Evolutionary conservation across 257 asterid genomes (phyloP).

Genomic region (Solanum ahanhuiri): DNA sequence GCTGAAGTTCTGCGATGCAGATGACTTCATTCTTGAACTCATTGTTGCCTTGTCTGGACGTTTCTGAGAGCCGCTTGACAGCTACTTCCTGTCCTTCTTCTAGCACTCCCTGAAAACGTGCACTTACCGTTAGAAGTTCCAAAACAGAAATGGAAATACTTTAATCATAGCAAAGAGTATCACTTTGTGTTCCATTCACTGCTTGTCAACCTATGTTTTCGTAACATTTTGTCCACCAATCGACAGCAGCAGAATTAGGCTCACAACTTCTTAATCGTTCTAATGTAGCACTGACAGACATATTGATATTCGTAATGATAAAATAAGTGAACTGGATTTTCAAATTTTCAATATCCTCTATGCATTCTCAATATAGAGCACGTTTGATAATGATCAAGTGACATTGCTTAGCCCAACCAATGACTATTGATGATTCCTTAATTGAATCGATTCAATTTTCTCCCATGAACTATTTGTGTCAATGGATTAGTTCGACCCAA

Average conservation of each 20-base stretch:
- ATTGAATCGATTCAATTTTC: not conserved
- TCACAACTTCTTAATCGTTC: not conserved
- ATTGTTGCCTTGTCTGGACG: slow-evolving; percentile 19
- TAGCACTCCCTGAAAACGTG: slow-evolving; percentile 12
- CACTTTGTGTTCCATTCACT: not conserved
- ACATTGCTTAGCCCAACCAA: not conserved
- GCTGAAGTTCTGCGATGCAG: slow-evolving; percentile 31
- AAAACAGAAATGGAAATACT: not conserved
- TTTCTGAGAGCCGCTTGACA: slow-evolving; percentile 24
- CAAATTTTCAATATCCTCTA: not conserved
- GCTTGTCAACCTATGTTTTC: not conserved
- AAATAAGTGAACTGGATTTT: not conserved
- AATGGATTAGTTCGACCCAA: not conserved
- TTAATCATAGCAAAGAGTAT: not conserved
- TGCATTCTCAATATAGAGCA: not conserved
- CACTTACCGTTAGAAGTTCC: not conserved
- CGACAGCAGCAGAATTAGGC: not conserved
- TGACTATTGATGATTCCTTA: not conserved
- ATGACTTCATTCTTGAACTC: slow-evolving; percentile 32
- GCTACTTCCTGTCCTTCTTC: slow-evolving; percentile 20
- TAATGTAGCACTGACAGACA: not conserved
- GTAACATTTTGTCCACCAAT: not conserved
- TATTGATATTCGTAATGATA: not conserved
- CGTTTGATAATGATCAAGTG: not conserved
- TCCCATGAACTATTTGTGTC: not conserved